Conservation (phyloP, 176 grass and related monocot species). For the Canna indica region DNA sequence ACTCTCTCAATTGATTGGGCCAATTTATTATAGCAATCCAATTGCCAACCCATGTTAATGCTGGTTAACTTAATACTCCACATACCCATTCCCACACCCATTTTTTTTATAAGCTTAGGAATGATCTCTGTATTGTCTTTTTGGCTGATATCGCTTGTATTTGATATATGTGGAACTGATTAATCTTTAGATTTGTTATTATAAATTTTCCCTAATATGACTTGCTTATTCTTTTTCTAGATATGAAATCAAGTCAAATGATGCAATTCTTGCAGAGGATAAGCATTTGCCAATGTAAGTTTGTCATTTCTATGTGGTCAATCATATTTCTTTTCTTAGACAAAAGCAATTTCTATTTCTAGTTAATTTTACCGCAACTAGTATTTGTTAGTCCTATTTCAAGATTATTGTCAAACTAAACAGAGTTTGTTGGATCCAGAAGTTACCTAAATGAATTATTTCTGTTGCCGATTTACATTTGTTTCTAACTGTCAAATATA, state of each 20-base stretch:
- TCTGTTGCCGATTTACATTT: background rate
- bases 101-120: too few species aligned
- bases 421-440: background rate
- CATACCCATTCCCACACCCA: too few species aligned
- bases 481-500: background rate
- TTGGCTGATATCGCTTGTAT: too few species aligned
- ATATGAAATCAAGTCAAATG: slow-evolving; percentile 68
- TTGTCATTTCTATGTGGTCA: too few species aligned
- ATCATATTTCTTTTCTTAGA: too few species aligned
- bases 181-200: background rate
- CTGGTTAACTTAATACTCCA: too few species aligned
- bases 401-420: background rate
- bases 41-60: too few species aligned
- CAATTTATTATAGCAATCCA: too few species aligned
- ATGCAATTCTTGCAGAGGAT: slow-evolving; percentile 82
- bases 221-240: slow-evolving; percentile 31
- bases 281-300: slow-evolving; percentile 93
- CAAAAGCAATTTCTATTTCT: too few species aligned
- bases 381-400: background rate
- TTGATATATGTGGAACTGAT: background rate
- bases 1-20: too few species aligned
- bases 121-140: too few species aligned
- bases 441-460: background rate
- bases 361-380: background rate
- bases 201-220: slow-evolving; percentile 5